Base-by-base conservation (phyloP, 2,329 filamentous ascomycete genomes). In the Botrytis pseudocinerea region DNA sequence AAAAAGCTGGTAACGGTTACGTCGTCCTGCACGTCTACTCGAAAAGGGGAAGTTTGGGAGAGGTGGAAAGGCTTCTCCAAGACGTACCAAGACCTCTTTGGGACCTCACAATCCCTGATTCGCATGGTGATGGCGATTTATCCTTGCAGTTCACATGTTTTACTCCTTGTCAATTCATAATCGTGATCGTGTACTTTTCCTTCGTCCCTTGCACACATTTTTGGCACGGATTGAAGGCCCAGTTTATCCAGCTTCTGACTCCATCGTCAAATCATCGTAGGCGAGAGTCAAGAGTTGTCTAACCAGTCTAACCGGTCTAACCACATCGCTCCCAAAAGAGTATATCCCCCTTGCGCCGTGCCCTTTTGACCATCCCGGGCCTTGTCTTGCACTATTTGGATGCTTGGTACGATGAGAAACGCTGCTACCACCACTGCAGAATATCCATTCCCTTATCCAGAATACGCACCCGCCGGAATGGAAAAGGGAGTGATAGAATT, bases 121-220 rank as follows among this genome's bases (percentile, higher is more conserved):
- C 70, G 70, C 70, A 66, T 71, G 44, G 60, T 71, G 35, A 72
- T 72, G 62, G 62, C 51, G 70, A 72, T 68, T 46, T 46, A 72
- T 60, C 70, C 70, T 72, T 72, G 70, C 38, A 60, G n/a, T 59
- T 68, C 70, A 72, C 70, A 69, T 68, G 62, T 60, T 72, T 60
- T 48, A 28, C 38, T n/a, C 69, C 69, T 64, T 66, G 69, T 66
- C 46, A 54, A 57, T 70, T 51, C 40, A 54, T 28, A 28, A 8
- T 32, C 28, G 40, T 42, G 18, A 61, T 54, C 32, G 44, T 62
- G 25, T 35, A 32, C 22, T 62, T 40, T 44, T 28, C n/a, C n/a
- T 28, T 51, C 44, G 40, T 66, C 48, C 63, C 63, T 66, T 69
- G 54, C 64, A 54, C 64, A 35, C 40, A 62, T 40, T n/a, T 40